Base-by-base conservation (phyloP, 352 stramenopile genomes). In the Phytophthora sansomeana region DNA sequence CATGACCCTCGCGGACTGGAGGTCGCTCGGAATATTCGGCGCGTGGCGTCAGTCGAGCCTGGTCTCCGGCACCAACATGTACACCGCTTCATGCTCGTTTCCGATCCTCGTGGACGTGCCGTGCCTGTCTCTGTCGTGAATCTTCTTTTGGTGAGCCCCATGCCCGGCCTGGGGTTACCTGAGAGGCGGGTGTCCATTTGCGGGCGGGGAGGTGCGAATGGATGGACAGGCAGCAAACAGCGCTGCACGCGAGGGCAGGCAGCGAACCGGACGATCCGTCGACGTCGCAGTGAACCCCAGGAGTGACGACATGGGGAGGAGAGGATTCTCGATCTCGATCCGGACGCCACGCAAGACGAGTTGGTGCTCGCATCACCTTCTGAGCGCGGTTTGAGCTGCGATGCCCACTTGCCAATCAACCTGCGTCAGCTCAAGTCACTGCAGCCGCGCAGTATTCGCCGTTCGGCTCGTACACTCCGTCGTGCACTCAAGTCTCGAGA, bases 381-480 rank as follows among this genome's bases (percentile, higher is more conserved):
- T 47, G 16, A 19, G 32, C 21, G 14, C 3, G 35, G 48, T 11
- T 38, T 29, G 33, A 26, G 17, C 33, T 13, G 35, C 29, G 32
- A 30, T 44, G 60, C 24, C 30, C 66, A 74, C 54, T 74, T 63
- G 36, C 17, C 49, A 75, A 58, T 63, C 62, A 63, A 50, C 67
- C 56, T 52, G 30, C 30, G 42, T 44, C 67, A 32, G 41, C 48
- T 71, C 55, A 74, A 67, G 67, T 41, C 50, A 14, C 44, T 30
- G 66, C 41, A 11, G 36, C 52, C 19, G 33, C 21, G 19, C 35
- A 44, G 17, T 11, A 33, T 6, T 26, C 50, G 50, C 16, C 52
- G 39, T 24, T 43, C 39, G 41, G 41, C 35, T 51, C 29, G n/a
- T 21, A 39, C n/a, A 9, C 46, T 26, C 5, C 17, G 2, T 33